Evolutionary conservation across 164 flowering plant species (phyloP).

Genomic region (Pachysandra terminalis): DNA sequence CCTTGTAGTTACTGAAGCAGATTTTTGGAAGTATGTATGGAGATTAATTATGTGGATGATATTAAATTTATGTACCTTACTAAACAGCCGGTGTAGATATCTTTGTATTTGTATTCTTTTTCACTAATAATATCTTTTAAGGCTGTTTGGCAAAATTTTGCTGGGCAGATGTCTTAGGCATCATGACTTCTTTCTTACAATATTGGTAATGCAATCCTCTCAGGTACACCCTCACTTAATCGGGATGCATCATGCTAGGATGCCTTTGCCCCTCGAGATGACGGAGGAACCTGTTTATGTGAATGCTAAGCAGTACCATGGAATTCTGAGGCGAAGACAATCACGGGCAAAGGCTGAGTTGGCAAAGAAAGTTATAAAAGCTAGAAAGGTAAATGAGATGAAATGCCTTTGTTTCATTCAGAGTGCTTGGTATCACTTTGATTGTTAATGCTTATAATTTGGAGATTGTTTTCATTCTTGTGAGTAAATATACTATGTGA

Average conservation of each 20-base stretch:
- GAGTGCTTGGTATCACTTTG: neutral
- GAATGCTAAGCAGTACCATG: slow-evolving; percentile 95
- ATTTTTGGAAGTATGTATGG: neutral
- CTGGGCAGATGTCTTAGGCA: neutral
- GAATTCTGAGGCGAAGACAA: slow-evolving; percentile 86
- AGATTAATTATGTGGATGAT: neutral
- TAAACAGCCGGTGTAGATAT: neutral
- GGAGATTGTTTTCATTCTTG: neutral
- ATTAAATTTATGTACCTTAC: neutral
- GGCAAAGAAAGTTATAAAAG: slow-evolving; percentile 77
- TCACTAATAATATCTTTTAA: neutral
- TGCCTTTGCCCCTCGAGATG: slow-evolving; percentile 90
- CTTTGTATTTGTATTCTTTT: neutral
- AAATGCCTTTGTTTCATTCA: neutral
- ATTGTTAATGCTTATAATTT: neutral
- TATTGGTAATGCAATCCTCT: slow-evolving; percentile 10
- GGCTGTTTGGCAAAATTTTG: neutral
- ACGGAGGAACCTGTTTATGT: slow-evolving; percentile 94
- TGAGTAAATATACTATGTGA: neutral
- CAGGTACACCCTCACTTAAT: slow-evolving; percentile 75
- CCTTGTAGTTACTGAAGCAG: no score
- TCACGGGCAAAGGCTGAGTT: slow-evolving; percentile 98
- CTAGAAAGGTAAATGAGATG: slow-evolving; percentile 58
- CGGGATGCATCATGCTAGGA: slow-evolving; percentile 73
- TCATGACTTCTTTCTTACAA: neutral